Evolutionary conservation across 495 filamentous ascomycete genomes (phyloP), one percentile per base, ranked within the genome.

Genomic region (Penicillium goetzii): DNA sequence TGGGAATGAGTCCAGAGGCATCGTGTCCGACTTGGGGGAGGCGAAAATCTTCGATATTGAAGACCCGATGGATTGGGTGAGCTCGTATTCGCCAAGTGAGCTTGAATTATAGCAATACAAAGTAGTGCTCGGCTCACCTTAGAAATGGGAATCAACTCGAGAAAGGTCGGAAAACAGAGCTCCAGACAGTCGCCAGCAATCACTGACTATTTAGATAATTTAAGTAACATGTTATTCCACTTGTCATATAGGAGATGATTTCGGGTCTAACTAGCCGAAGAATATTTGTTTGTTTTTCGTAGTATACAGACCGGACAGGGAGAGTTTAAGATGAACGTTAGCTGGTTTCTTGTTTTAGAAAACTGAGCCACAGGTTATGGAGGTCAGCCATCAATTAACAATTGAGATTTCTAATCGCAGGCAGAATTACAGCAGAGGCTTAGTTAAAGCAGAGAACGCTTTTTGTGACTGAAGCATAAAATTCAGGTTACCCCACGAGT

Each of bases 1-100:
- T 34, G 51, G 60, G 9, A 56, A 9, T 14, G 25, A 43, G 30
- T 45, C 14, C 34, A 62, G 40, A 62, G 23, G 40, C 51, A 62
- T 62, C 6, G n/a, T 19, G 40, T 32, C 30, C 30, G 30, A 32
- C 30, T 32, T 32, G 30, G 30, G 30, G 30, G 30, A 32, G 8
- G 30, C 30, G 30, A 32, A 32, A 3, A 32, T 32, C 8, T 32
- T 32, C 30, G 30, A 32, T 32, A 32, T 32, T 32, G 30, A 32
- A 32, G 30, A 32, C 30, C 30, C 30, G 30, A 32, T 32, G 30
- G 8, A 32, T 8, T 32, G 30, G 30, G 30, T 8, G 30, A 32
- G 30, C 3, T 32, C 30, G 30, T 32, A 32, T 32, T 32, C 30
- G 30, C 8, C 8, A 32, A 32, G 30, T 32, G 30, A 32, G 30